Evolutionary conservation across 257 asterid species (phyloP).

Genomic region (Primulina eburnea): DNA sequence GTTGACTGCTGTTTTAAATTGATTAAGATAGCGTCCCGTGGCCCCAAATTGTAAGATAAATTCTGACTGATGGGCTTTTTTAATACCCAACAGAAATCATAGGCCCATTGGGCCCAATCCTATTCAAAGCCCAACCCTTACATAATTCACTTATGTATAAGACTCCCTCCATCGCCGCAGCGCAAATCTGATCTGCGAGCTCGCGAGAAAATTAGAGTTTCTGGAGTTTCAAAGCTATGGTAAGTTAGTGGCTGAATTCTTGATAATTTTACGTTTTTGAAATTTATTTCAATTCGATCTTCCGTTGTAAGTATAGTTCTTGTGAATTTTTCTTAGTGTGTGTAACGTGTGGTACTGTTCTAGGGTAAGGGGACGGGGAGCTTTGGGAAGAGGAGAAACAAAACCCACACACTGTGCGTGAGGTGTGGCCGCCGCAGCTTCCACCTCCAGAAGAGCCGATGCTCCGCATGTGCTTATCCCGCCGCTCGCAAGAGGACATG

Average conservation of each 20-base stretch:
- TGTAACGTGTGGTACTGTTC: neutral
- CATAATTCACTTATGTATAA: constrained; percentile 18
- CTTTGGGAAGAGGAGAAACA: constrained; percentile 66
- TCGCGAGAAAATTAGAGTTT: constrained; percentile 32
- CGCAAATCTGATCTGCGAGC: constrained; percentile 22
- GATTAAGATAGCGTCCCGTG: too few species aligned
- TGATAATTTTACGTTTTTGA: too few species aligned
- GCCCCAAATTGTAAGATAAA: too few species aligned
- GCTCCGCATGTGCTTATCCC: constrained; percentile 65
- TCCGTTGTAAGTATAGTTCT: neutral
- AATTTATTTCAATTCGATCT: neutral
- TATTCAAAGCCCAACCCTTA: constrained; percentile 34
- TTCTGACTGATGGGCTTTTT: too few species aligned
- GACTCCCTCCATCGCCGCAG: constrained; percentile 21
- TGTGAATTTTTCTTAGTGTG: neutral
- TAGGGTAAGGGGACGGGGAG: constrained; percentile 71
- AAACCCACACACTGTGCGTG: constrained; percentile 65
- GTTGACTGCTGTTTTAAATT: too few species aligned
- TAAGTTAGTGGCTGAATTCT: constrained; percentile 14
- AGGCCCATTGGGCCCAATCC: constrained; percentile 15
- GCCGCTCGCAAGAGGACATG: constrained; percentile 66
- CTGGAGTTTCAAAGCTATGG: constrained; percentile 47
- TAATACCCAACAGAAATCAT: too few species aligned
- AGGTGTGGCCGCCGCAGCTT: constrained; percentile 64
- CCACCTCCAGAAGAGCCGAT: constrained; percentile 69